Evolutionary conservation across 1,284 basidiomycete genomes (phyloP), one percentile per base, ranked within the genome.

Genomic region (Trametes sp.): DNA sequence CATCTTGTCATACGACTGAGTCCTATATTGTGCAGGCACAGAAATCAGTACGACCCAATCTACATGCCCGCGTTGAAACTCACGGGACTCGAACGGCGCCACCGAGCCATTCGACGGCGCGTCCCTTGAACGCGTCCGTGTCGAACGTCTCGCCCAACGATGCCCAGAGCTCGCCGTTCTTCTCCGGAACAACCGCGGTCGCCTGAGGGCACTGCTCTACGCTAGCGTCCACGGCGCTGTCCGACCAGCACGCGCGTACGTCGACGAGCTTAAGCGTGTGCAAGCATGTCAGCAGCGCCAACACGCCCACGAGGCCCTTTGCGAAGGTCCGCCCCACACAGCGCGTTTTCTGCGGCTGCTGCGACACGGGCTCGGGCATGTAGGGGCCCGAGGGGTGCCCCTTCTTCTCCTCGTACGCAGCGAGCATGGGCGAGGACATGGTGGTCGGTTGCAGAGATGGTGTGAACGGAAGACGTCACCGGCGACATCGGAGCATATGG

Each of bases 101-200:
- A 36, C 78, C 78, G 14, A 89, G 75, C 83, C 82, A 87, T 45
- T 82, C 75, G 11, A 86, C 76, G 0, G 85, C 83, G 56, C 77
- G 76, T 14, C 66, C 60, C 70, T 80, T 77, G 77, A 86, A 88
- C 24, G 67, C 73, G 4, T 82, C 73, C 6, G 81, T 80, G 38
- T 72, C 75, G 59, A 82, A 80, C 28, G 75, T 72, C 31, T 76
- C 72, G 44, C 78, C 77, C 41, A 87, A 41, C 16, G 66, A 70
- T 24, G 73, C 71, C 80, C 83, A 84, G 8, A 86, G 62, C 9
- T 73, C 75, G 4, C 65, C 72, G 63, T 84, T 79, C 68, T 74
- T 78, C 45, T 74, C 60, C 2, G 85, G 86, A 1, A 76, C 71
- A 14, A 87, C 70, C 24, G 76, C 73, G 23, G 75, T 73, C 3